Conservation (phyloP, 2,329 filamentous ascomycete species). For the Sarocladium brachiariae region DNA sequence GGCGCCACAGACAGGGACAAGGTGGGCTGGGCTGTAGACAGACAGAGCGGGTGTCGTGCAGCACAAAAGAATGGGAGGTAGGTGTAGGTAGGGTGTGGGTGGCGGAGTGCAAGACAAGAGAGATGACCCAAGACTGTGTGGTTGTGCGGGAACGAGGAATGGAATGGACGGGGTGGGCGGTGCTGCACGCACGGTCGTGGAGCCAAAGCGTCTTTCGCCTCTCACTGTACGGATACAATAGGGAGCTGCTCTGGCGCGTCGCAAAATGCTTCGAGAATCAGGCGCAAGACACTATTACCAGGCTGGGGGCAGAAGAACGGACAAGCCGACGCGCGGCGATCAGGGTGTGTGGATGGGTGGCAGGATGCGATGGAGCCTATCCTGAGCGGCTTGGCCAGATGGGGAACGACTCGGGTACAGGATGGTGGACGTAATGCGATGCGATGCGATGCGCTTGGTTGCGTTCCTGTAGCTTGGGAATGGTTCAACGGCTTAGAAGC, state of each 20-base stretch:
- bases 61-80: too few species aligned
- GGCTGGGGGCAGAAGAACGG: background rate
- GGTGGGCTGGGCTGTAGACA: background rate
- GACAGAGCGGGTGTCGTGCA: constrained; percentile 4
- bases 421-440: constrained; percentile 5
- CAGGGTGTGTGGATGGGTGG: background rate
- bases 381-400: background rate
- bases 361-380: background rate
- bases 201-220: too few species aligned
- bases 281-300: constrained; percentile 1
- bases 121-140: background rate
- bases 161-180: constrained; percentile 6
- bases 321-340: constrained; percentile 5
- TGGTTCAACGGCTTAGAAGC: constrained; percentile 2
- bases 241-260: constrained; percentile 3
- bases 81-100: background rate
- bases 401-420: background rate
- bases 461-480: constrained; percentile 10
- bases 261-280: constrained; percentile 5
- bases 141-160: constrained; percentile 7
- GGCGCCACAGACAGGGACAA: background rate
- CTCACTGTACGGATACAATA: background rate
- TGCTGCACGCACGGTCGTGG: background rate
- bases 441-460: constrained; percentile 9
- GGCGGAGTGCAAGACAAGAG: background rate